Evolutionary conservation across 2,329 filamentous ascomycete species (phyloP).

Genomic region (Falciphora oryzae): DNA sequence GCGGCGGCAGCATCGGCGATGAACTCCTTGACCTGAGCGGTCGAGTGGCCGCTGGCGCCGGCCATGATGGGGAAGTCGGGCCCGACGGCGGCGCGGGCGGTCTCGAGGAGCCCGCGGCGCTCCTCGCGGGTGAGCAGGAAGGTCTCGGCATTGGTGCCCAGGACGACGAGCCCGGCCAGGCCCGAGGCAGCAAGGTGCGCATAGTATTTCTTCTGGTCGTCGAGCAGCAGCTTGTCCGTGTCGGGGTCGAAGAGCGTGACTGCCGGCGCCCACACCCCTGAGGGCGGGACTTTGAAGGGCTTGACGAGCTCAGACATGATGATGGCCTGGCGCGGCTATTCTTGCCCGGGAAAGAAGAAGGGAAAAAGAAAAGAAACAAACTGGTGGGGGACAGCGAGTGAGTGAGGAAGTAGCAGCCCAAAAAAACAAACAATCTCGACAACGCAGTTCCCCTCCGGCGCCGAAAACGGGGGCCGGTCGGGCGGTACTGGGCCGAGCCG

Average conservation of each 20-base stretch:
- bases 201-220: slow-evolving; percentile 24
- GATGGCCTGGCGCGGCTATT: no score
- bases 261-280: slow-evolving; percentile 27
- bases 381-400: no score
- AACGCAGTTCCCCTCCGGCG: no score
- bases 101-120: slow-evolving; percentile 39
- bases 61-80: slow-evolving; percentile 54
- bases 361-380: not conserved
- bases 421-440: no score
- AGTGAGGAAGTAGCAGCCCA: no score
- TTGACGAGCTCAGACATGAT: not conserved
- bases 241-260: slow-evolving; percentile 28
- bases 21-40: slow-evolving; percentile 55
- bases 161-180: slow-evolving; percentile 25
- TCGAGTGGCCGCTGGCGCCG: slow-evolving; percentile 59
- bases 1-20: slow-evolving; percentile 52
- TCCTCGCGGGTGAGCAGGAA: slow-evolving; percentile 29
- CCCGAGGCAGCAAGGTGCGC: slow-evolving; percentile 22
- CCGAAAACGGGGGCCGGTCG: no score
- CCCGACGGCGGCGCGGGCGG: slow-evolving; percentile 48
- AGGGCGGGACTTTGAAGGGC: slow-evolving; percentile 17
- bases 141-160: slow-evolving; percentile 29
- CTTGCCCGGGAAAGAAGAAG: not conserved
- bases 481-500: no score
- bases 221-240: slow-evolving; percentile 23